Conservation (phyloP, 2,329 filamentous ascomycete species). For the Ophiocordyceps camponoti-floridani region DNA sequence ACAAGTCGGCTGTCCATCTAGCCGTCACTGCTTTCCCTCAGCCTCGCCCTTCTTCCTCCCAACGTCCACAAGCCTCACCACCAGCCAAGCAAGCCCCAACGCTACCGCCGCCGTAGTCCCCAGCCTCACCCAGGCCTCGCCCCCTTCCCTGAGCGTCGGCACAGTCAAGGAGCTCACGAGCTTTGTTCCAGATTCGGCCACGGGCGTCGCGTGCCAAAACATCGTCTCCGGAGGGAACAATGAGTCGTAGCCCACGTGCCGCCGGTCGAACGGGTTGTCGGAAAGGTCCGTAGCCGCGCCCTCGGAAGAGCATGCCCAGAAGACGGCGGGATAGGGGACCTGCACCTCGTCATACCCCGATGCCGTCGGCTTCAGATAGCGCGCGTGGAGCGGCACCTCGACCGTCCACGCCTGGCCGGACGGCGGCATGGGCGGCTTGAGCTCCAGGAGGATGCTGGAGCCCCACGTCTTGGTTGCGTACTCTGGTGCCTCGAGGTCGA, state of each 20-base stretch:
- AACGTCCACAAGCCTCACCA: not conserved
- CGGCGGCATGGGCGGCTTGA: slow-evolving; percentile 33
- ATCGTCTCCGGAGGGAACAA: slow-evolving; percentile 33
- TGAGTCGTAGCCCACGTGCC: slow-evolving; percentile 71
- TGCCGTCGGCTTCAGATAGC: slow-evolving; percentile 52
- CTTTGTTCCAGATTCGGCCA: not conserved
- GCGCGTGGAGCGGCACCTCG: slow-evolving; percentile 66
- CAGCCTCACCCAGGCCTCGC: not conserved
- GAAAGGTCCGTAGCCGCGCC: slow-evolving; percentile 34
- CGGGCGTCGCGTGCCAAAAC: not conserved
- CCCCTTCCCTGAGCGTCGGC: not conserved
- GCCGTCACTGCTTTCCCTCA: too few relatives aligned
- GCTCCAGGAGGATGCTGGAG: slow-evolving; percentile 56
- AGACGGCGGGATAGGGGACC: slow-evolving; percentile 68
- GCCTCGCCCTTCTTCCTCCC: not conserved
- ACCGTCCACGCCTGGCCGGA: slow-evolving; percentile 37
- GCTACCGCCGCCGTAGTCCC: not conserved
- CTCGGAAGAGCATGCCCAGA: slow-evolving; percentile 62
- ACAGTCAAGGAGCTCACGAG: not conserved
- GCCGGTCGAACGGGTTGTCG: slow-evolving; percentile 69
- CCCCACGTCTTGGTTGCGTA: slow-evolving; percentile 69
- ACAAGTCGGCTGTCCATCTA: too few relatives aligned
- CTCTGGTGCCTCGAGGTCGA: slow-evolving; percentile 79
- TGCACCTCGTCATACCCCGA: slow-evolving; percentile 35
- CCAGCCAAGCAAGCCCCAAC: not conserved